Percentiles rank a stretch among this genome's conserved stretches.
phyloP scores from a whole-genome alignment of 2,329 filamentous ascomycete species.

The Trichoderma sp. region DNA sequence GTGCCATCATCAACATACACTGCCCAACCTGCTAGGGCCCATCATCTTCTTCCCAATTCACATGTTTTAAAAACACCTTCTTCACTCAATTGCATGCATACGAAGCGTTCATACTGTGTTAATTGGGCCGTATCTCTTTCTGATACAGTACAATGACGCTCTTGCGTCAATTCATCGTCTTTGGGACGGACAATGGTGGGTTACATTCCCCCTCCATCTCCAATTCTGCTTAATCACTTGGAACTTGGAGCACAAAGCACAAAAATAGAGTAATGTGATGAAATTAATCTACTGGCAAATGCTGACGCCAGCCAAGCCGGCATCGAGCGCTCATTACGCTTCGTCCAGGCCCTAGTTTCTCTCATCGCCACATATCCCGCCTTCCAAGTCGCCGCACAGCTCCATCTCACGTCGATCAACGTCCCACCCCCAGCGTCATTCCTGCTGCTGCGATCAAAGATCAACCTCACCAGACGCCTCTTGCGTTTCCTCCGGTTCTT shows the following conservation, averaged over 20 bases:
- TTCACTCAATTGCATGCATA: background rate
- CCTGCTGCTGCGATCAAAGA: constrained; percentile 36
- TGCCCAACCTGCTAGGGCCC: too few species aligned
- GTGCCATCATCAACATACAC: background rate
- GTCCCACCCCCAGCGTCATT: constrained; percentile 35
- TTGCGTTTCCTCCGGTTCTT: constrained; percentile 69
- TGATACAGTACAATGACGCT: background rate
- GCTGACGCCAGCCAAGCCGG: constrained; percentile 34
- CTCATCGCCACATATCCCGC: constrained; percentile 47
- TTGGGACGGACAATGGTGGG: constrained; percentile 16
- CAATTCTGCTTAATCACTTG: background rate
- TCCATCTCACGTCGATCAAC: constrained; percentile 27
- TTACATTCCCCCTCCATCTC: background rate
- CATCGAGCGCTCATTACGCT: constrained; percentile 58
- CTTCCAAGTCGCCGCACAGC: constrained; percentile 35
- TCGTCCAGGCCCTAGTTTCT: constrained; percentile 52
- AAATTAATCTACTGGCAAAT: background rate
- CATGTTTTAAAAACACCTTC: background rate
- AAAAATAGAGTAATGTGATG: background rate
- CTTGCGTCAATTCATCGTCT: constrained; percentile 13
- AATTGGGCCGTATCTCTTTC: background rate
- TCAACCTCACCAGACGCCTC: constrained; percentile 56
- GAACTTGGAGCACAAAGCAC: background rate
- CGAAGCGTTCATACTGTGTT: background rate
- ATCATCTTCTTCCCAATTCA: too few species aligned